Evolutionary conservation across 495 filamentous ascomycete species (phyloP), one percentile per base, ranked within the genome.

Genomic region (Apiosordaria backusii): DNA sequence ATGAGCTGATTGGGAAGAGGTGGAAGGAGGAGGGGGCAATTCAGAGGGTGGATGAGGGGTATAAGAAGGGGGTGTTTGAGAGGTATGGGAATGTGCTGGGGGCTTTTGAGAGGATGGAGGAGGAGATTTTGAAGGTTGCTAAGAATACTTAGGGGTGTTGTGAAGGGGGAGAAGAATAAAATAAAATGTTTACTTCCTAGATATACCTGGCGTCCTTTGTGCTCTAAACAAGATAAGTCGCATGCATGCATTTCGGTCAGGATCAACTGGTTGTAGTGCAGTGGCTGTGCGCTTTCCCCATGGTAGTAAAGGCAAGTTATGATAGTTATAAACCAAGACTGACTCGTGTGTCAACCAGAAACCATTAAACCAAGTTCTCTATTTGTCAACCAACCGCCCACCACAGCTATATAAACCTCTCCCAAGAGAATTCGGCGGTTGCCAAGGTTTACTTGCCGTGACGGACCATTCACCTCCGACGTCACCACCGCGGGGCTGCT

Each of bases 1-100:
- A 97, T 74, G 87, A 93, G 50, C 81, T 96, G 68, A 87, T 99
- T 55, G 90, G 88, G 1, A 75, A 81, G 66, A 80, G 95, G 65
- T 99, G 95, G 95, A 84, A 84, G 63, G 94, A 97, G 78, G 88
- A 89, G 70, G 87, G 87, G 0, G 92, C 91, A 66, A 86, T 97
- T 25, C 83, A 89, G 78, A 92, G 85, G 81, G 88, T 97, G 57
- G 90, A 85, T 19, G 88, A 90, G 1, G 95, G 94, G 5, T 99
- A 94, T 79, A 83, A 86, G 68, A 78, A 85, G 70, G 90, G 85
- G 0, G 76, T 89, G 7, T 97, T 89, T 77, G 83, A 90, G 77
- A 72, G 71, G 69, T 99, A 99, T 78, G 92, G 89, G 21, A 82
- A 81, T 57, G 89, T 90, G 18, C 73, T 97, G 58, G 84, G 86